phyloP scores from a whole-genome alignment of 257 asterid genomes.

The Solanum bulbocastanum region DNA sequence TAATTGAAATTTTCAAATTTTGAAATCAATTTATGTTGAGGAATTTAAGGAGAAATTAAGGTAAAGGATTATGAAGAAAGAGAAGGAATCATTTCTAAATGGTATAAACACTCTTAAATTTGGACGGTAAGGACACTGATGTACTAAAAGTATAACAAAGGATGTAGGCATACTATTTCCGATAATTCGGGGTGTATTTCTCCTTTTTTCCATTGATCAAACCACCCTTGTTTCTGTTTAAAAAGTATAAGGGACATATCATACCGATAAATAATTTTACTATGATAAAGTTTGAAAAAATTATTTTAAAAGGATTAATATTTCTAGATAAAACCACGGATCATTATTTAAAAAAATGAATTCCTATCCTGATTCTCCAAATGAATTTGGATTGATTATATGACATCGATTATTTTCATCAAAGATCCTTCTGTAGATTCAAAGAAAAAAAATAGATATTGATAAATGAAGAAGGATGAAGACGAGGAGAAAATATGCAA shows the following conservation, averaged over 20 bases:
- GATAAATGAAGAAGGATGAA: background rate
- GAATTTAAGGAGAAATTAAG: no score
- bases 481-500: background rate
- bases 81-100: no score
- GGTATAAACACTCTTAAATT: no score
- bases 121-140: no score
- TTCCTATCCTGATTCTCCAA: background rate
- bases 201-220: background rate
- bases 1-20: no score
- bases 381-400: background rate
- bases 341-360: background rate
- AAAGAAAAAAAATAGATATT: background rate
- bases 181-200: no score
- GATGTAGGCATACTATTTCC: no score
- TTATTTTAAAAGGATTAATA: background rate
- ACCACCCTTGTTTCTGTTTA: no score
- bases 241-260: background rate
- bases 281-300: background rate
- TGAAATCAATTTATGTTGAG: no score
- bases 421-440: background rate
- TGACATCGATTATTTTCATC: background rate
- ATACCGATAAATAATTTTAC: background rate
- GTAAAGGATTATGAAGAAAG: no score
- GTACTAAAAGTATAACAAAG: no score
- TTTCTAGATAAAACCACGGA: background rate